Evolutionary conservation across 495 filamentous ascomycete genomes (phyloP).

Genomic region (Bathelium albidoporum): DNA sequence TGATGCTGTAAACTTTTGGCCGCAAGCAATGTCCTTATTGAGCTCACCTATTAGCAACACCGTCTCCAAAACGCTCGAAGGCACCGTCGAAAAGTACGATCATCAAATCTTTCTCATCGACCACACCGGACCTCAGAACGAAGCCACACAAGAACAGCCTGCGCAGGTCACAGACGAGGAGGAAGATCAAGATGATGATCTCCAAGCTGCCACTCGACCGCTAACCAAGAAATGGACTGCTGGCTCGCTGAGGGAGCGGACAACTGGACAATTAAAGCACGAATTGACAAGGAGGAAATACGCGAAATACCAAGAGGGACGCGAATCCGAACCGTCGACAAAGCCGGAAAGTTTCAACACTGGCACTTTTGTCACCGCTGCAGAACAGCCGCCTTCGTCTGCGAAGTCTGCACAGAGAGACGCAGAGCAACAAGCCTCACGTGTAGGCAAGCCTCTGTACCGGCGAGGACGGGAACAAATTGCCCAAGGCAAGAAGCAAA

Average conservation of each 20-base stretch:
- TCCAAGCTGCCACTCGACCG: neutral
- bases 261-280: conserved; percentile 33
- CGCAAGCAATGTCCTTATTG: neutral
- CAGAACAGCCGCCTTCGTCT: conserved; percentile 7
- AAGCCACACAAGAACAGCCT: neutral
- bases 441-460: conserved; percentile 8
- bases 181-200: conserved; percentile 11
- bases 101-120: conserved; percentile 53
- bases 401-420: conserved; percentile 6
- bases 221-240: conserved; percentile 15
- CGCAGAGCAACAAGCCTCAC: conserved; percentile 2
- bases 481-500: conserved; percentile 9
- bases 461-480: conserved; percentile 16
- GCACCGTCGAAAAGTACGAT: conserved; percentile 38
- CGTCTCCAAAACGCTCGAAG: neutral
- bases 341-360: neutral
- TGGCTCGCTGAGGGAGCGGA: conserved; percentile 10
- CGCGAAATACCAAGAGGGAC: conserved; percentile 50
- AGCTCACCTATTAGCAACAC: neutral
- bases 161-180: neutral
- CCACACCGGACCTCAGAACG: conserved; percentile 27
- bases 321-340: conserved; percentile 27
- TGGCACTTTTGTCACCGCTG: neutral
- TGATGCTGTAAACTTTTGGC: neutral
- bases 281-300: conserved; percentile 49